Evolutionary conservation across 2,329 filamentous ascomycete species (phyloP).

Genomic region (Ceratocystis harringtonii): DNA sequence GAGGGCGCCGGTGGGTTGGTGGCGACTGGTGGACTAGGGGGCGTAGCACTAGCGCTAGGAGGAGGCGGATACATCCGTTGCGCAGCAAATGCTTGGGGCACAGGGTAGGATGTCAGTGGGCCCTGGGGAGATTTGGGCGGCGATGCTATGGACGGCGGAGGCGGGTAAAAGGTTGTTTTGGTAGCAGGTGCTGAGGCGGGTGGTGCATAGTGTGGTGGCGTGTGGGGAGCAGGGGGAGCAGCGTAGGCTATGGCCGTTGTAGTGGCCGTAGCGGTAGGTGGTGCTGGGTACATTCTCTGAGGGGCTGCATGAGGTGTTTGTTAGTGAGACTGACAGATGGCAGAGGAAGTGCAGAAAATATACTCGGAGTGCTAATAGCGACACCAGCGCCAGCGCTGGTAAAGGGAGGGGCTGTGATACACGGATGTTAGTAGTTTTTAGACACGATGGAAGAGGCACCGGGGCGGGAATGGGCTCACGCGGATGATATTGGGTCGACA

Average conservation of each 20-base stretch:
- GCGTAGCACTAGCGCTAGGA: constrained; percentile 19
- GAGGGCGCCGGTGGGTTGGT: background rate
- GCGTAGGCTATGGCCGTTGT: constrained; percentile 15
- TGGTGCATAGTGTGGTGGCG: constrained; percentile 19
- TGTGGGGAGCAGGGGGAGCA: constrained; percentile 12
- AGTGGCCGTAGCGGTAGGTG: background rate
- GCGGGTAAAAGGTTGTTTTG: constrained; percentile 32
- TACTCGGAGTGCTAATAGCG: constrained; percentile 12
- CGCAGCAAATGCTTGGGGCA: constrained; percentile 21
- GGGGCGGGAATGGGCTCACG: constrained; percentile 25
- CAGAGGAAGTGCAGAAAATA: background rate
- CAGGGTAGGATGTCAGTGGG: constrained; percentile 24
- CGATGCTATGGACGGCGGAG: constrained; percentile 26
- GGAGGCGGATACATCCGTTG: constrained; percentile 22
- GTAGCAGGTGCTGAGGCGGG: constrained; percentile 32
- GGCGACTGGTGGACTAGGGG: constrained; percentile 4
- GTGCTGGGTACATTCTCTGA: constrained; percentile 20
- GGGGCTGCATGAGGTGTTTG: background rate
- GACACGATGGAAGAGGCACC: background rate
- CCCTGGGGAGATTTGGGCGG: constrained; percentile 22
- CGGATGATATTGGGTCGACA: constrained; percentile 28
- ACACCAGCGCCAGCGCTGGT: constrained; percentile 21
- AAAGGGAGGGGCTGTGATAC: constrained; percentile 28
- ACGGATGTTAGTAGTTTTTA: constrained; percentile 19
- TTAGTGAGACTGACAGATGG: background rate